phyloP scores from a whole-genome alignment of 2,329 filamentous ascomycete species.

The Dryadomyces sulphureus region DNA sequence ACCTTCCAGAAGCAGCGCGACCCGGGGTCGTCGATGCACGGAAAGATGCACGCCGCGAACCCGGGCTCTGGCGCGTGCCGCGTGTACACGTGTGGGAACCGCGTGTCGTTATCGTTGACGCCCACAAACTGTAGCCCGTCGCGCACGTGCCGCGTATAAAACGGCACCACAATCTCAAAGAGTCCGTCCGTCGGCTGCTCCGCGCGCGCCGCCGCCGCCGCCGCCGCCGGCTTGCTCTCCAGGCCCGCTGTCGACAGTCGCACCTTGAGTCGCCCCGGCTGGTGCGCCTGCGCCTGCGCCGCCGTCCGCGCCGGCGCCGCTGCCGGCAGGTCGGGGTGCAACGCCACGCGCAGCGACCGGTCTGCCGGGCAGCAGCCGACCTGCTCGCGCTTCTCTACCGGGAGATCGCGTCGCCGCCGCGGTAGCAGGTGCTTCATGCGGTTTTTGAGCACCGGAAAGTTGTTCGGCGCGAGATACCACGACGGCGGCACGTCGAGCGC shows the following conservation, averaged over 20 bases:
- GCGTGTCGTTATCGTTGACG: conserved; percentile 59
- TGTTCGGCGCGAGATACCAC: conserved; percentile 51
- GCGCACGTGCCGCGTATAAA: conserved; percentile 56
- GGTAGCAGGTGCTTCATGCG: conserved; percentile 43
- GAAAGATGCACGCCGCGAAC: conserved; percentile 74
- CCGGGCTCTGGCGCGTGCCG: conserved; percentile 67
- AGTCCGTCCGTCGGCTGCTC: conserved; percentile 11
- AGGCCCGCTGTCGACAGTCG: conserved; percentile 4
- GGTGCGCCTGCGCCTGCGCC: too few relatives aligned
- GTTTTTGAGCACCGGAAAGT: conserved; percentile 60
- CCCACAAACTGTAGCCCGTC: conserved; percentile 91
- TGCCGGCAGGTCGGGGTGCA: conserved; percentile 19
- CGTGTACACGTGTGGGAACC: conserved; percentile 88
- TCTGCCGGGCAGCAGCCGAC: conserved; percentile 41
- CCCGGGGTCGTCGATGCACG: conserved; percentile 76
- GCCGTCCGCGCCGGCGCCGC: conserved; percentile 3
- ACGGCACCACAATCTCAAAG: conserved; percentile 50
- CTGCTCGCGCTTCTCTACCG: conserved; percentile 38
- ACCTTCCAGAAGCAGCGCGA: conserved; percentile 71
- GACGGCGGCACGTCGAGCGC: conserved; percentile 44
- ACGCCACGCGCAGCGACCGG: conserved; percentile 29
- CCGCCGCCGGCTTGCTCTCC: neutral
- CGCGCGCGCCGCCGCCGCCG: neutral
- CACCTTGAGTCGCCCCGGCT: conserved; percentile 8
- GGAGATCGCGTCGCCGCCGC: conserved; percentile 35